Evolutionary conservation across 164 flowering plant species (phyloP).

Genomic region (Vitis vinifera): DNA sequence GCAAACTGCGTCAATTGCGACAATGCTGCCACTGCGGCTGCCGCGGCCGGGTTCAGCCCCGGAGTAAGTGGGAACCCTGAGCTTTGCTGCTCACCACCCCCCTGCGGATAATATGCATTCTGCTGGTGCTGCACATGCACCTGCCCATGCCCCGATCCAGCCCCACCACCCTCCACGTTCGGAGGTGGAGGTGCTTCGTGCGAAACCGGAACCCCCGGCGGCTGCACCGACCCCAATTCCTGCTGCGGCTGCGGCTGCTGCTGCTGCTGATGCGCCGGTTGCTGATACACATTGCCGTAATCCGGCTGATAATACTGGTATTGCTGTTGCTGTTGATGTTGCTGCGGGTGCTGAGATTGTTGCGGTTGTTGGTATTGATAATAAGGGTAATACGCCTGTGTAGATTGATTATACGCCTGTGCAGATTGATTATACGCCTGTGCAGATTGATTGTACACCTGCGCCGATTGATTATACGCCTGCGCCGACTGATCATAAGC

Average conservation of each 20-base stretch:
- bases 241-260: background rate
- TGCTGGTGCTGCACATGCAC: conserved; percentile 21
- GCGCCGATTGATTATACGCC: no score
- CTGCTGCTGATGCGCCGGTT: background rate
- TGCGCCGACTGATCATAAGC: no score
- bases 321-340: conserved; percentile 1
- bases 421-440: no score
- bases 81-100: conserved; percentile 9
- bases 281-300: conserved; percentile 5
- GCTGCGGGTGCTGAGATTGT: background rate
- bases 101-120: conserved; percentile 20
- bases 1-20: conserved; percentile 42
- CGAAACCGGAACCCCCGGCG: background rate
- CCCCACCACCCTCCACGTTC: background rate
- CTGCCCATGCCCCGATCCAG: conserved; percentile 10
- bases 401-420: background rate
- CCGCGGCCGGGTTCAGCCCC: conserved; percentile 45
- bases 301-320: conserved; percentile 3
- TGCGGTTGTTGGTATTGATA: background rate
- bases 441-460: no score
- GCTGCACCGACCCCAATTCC: background rate
- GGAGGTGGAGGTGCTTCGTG: background rate
- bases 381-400: background rate
- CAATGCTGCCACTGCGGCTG: conserved; percentile 44
- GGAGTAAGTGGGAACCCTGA: conserved; percentile 1